Base-by-base conservation (phyloP, 1,284 basidiomycete species). In the Trametes hirsuta region DNA sequence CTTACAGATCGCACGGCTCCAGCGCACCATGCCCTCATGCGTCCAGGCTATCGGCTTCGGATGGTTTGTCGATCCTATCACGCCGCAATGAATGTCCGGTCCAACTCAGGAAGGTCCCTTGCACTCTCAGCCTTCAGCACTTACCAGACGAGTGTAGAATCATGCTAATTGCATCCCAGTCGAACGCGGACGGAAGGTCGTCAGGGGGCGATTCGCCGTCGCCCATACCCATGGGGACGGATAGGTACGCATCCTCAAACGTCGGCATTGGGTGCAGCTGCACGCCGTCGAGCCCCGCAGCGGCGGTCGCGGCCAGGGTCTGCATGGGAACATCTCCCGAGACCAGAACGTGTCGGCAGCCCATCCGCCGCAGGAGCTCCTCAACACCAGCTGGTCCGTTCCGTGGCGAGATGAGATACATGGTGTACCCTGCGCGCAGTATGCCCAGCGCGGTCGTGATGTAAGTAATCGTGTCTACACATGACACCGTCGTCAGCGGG, bases 381-480 rank as follows among this genome's bases (percentile, higher is more conserved):
- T 62, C 66, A 1, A 70, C 57, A 6, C 59, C 68, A 6, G 58
- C 61, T 0, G 64, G 55, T 6, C 54, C 61, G 40, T 70, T 70
- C 2, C 68, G 55, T 0, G 61, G 58, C n/a, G 68, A 70, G 18
- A 70, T 65, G 6, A 63, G 48, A 46, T 68, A 66, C 42, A 68
- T 66, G 0, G 66, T 60, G 53, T 66, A 71, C 12, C 74, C 75
- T 0, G 76, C 70, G 4, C 74, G 66, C 12, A 75, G 25, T 34
- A 74, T 67, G 9, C 74, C 74, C 12, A 71, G 51, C 21, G 69
- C 52, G 22, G 66, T 64, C n/a, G 68, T 65, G 53, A 66, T 65
- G 36, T 70, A 76, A 1, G 74, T 73, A 59, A 75, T 66, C 9
- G 74, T 71, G 53, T 77, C 75, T 74, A 36, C 0, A 34, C 15